Evolutionary conservation across 2,329 filamentous ascomycete genomes (phyloP), one percentile per base, ranked within the genome.

Genomic region (Scytalidium sp.): DNA sequence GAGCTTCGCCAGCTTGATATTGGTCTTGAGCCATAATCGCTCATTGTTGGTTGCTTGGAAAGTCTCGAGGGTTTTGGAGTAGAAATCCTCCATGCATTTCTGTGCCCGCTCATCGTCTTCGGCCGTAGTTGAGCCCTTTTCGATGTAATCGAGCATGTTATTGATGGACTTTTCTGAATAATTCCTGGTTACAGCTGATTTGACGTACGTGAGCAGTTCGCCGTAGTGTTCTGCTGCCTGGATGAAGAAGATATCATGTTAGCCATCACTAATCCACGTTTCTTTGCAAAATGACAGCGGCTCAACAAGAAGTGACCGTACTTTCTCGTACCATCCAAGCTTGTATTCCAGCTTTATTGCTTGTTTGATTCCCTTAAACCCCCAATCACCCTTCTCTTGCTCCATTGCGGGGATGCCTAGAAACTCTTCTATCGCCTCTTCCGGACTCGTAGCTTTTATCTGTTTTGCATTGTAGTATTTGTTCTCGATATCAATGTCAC

Each of bases 401-500:
- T 99, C 93, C 42, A 97, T 70, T 13, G 81, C 76, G 4, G 90
- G 91, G 55, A 99, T 87, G 25, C 84, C 88, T n/a, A 97, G 74
- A 63, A 99, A 99, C 67, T 97, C 93, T 29, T 85, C 83, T 49
- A 99, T 88, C 2, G 94, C 94, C 60, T 90, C 90, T 63, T 94
- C 83, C 1, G 93, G 91, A 50, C 92, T 90, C 55, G 86, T 85
- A 41, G 78, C 77, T 75, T 97, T 99, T 67, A 96, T 85, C 73
- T 97, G 93, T 73, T 99, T 99, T 41, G 94, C 94, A 71, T 97
- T 97, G 79, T 97, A 99, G 76, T 99, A 99, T 74, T 96, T 97
- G 76, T 99, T 99, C 69, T 99, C 94, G 67, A 97, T 95, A 59
- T 93, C 91, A 61, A 97, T 88, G 67, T 97, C 90, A 50, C 86